Evolutionary conservation across 371 early-diverging fungal genomes (phyloP), one percentile per base, ranked within the genome.

Genomic region (Mucor saturninus): DNA sequence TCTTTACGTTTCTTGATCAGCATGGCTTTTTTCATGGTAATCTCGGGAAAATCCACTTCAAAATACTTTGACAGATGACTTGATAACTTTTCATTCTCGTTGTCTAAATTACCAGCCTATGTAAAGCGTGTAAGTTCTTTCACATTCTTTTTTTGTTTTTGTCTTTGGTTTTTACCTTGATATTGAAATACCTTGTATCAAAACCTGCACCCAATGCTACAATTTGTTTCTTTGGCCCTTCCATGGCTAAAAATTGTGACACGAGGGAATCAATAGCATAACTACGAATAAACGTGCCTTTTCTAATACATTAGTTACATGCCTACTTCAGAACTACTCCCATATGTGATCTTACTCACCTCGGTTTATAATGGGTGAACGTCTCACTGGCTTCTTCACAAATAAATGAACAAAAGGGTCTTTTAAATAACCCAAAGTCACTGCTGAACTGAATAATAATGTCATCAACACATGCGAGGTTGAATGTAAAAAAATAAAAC

Each of bases 341-440:
- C 5, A 13, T 2, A 50, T 29, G 3, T 14, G 48, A 30, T 30
- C 28, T 4, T 30, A 10, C 31, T 7, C 1, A 82, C 95, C 97
- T 76, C 96, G 77, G 71, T 98, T 97, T 59, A 98, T 96, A 50
- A 98, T 83, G 38, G 97, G 98, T n/a, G 94, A 87, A 10, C 93
- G 77, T 21, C 89, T 75, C 2, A 78, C 77, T 10, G 89, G 78
- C 5, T 77, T 76, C 56, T 83, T 84, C 3, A 93, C 90, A 82
- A 98, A 96, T 43, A 74, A 71, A 49, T 76, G 71, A 13, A 90
- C 90, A 75, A 84, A 96, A 4, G 89, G 89, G 67, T 98, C 97
- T 14, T 77, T 52, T 55, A 96, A 74, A 71, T 98, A 96, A 2
- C 93, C 94, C 4, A 85, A 67, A 1, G 79, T 70, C 7, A 90